These are phyloP conservation scores for Albophoma yamanashiensis DNA, from an alignment of 2,329 filamentous ascomycete species.

Conservation along the genomic window DNA sequence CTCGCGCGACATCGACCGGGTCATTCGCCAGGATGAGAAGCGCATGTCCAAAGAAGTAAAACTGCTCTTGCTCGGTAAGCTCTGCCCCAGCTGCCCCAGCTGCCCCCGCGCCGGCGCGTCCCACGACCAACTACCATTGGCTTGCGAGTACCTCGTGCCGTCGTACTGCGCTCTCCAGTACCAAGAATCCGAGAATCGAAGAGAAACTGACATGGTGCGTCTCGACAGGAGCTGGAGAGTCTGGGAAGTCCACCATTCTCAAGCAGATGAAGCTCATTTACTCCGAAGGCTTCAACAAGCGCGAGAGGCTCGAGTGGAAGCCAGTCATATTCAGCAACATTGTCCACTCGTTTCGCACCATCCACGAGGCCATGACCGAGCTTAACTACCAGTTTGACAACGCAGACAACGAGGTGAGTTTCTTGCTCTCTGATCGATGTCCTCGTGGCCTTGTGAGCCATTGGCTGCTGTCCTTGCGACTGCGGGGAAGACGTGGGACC, in stretches of 20 bases:
- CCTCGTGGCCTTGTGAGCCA: background rate
- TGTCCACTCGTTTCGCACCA: constrained; percentile 81
- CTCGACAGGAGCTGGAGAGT: constrained; percentile 3
- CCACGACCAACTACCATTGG: background rate
- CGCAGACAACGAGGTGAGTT: constrained; percentile 64
- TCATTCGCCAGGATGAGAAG: constrained; percentile 81
- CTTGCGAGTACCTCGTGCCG: background rate
- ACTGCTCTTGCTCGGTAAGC: constrained; percentile 67
- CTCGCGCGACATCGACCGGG: constrained; percentile 73
- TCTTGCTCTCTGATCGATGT: too few species aligned
- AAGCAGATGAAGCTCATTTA: constrained; percentile 81
- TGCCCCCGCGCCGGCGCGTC: background rate
- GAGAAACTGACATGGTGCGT: background rate
- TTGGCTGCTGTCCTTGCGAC: background rate
- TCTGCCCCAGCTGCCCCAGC: background rate
- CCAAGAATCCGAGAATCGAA: background rate
- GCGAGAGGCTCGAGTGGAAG: constrained; percentile 86
- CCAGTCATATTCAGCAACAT: constrained; percentile 95
- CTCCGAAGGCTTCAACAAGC: constrained; percentile 78
- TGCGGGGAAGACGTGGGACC: constrained; percentile 10
- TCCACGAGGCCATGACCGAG: constrained; percentile 84
- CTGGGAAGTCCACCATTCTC: constrained; percentile 8
- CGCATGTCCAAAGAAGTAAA: constrained; percentile 80
- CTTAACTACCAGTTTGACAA: constrained; percentile 70
- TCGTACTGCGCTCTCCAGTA: background rate